Conservation (phyloP, 2,329 filamentous ascomycete species). For the Aspergillus thermomutatus region DNA sequence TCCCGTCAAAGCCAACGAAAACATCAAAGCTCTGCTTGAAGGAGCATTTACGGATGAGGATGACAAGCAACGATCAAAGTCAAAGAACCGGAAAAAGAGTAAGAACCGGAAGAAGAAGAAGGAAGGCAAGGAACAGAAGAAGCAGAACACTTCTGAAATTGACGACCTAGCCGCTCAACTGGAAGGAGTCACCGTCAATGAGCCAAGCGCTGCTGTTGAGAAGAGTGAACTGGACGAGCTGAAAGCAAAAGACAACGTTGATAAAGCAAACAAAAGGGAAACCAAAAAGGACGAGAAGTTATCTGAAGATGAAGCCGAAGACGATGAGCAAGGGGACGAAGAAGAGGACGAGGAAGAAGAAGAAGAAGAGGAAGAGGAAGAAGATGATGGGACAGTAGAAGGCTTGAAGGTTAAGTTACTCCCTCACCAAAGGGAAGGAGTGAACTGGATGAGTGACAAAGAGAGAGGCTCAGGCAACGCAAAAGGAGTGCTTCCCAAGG, state of each 20-base stretch:
- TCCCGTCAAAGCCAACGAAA: conserved; percentile 48
- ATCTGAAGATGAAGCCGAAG: conserved; percentile 53
- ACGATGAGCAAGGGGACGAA: conserved; percentile 53
- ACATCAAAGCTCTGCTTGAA: conserved; percentile 50
- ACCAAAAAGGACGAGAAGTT: conserved; percentile 33
- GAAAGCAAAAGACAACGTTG: conserved; percentile 52
- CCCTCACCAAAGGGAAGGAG: conserved; percentile 90
- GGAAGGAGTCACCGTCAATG: conserved; percentile 40
- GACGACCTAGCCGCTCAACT: conserved; percentile 45
- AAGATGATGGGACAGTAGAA: conserved; percentile 64
- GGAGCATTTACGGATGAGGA: conserved; percentile 52
- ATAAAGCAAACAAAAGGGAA: conserved; percentile 47
- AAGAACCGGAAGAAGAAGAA: conserved; percentile 7
- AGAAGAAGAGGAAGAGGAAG: conserved; percentile 45
- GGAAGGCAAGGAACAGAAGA: conserved; percentile 16
- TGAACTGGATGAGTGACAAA: conserved; percentile 91
- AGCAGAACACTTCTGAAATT: conserved; percentile 30
- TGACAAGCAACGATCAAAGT: conserved; percentile 37
- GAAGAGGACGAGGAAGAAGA: conserved; percentile 33
- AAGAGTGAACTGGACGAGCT: conserved; percentile 37
- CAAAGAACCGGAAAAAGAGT: conserved; percentile 37
- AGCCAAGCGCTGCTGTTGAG: conserved; percentile 25
- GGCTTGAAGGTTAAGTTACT: conserved; percentile 85
- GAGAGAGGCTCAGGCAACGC: conserved; percentile 83
- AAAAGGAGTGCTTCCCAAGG: conserved; percentile 74